These are phyloP conservation scores for Dothistroma pini DNA, from an alignment of 2,329 filamentous ascomycete species.

Conservation along the genomic window DNA sequence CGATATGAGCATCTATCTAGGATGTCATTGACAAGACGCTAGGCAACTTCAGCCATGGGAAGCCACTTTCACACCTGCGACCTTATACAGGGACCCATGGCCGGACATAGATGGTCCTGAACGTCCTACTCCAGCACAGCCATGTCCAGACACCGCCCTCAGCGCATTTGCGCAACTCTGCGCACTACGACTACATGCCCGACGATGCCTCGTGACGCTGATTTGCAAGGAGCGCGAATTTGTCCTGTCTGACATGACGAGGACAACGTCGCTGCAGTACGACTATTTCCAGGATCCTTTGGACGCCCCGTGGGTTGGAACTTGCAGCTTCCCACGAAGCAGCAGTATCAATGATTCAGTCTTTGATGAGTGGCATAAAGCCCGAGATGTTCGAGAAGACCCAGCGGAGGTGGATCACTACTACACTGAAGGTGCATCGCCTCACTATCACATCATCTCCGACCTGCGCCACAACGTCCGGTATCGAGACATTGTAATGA, in stretches of 20 bases:
- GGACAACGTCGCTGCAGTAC: conserved; percentile 41
- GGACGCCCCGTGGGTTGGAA: conserved; percentile 38
- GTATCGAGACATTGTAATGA: conserved; percentile 9
- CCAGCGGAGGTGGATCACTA: conserved; percentile 16
- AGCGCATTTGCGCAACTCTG: conserved; percentile 50
- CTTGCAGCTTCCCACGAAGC: conserved; percentile 30
- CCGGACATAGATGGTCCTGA: neutral
- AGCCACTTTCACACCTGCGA: neutral
- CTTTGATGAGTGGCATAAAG: conserved; percentile 20
- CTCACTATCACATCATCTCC: conserved; percentile 27
- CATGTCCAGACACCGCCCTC: conserved; percentile 32
- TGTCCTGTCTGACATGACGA: conserved; percentile 52
- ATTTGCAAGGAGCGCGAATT: conserved; percentile 48
- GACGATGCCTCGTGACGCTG: conserved; percentile 50
- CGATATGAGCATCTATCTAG: too few species aligned
- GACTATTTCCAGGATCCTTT: conserved; percentile 28
- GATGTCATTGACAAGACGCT: neutral
- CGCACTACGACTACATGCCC: conserved; percentile 46
- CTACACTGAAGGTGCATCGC: conserved; percentile 23
- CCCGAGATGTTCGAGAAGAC: conserved; percentile 25
- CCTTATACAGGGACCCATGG: neutral
- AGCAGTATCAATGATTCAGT: conserved; percentile 37
- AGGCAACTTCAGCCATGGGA: neutral
- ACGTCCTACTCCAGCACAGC: neutral
- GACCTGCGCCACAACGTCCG: conserved; percentile 19